Percentiles rank a stretch among this genome's conserved stretches.
phyloP scores from a whole-genome alignment of 2,329 filamentous ascomycete genomes.

The Fusarium illudens region DNA sequence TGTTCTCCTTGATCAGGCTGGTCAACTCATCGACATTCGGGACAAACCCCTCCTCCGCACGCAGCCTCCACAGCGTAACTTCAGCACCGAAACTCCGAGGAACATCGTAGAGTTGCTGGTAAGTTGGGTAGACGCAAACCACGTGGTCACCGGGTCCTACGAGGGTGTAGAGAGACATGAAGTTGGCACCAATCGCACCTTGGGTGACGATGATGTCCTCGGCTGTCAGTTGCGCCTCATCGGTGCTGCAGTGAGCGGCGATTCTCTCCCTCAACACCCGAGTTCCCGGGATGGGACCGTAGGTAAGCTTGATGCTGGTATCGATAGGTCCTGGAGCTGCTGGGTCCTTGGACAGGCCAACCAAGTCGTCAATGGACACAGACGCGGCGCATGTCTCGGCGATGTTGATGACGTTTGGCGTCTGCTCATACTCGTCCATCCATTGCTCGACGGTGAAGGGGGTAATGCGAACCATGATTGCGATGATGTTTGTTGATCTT shows the following conservation, averaged over 20 bases:
- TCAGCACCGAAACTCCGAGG: slow-evolving; percentile 78
- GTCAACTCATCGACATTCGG: slow-evolving; percentile 74
- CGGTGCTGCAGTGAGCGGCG: slow-evolving; percentile 69
- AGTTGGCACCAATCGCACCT: slow-evolving; percentile 87
- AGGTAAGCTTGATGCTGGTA: slow-evolving; percentile 68
- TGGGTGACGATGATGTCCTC: slow-evolving; percentile 79
- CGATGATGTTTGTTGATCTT: not conserved
- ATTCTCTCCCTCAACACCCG: slow-evolving; percentile 70
- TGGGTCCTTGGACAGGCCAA: slow-evolving; percentile 65
- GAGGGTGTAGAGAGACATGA: slow-evolving; percentile 77
- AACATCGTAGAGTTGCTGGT: slow-evolving; percentile 83
- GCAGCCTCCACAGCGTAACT: slow-evolving; percentile 79
- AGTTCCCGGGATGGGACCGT: slow-evolving; percentile 77
- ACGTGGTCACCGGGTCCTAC: slow-evolving; percentile 81
- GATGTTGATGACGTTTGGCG: slow-evolving; percentile 70
- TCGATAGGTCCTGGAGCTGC: slow-evolving; percentile 52
- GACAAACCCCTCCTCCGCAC: slow-evolving; percentile 69
- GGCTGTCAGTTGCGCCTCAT: slow-evolving; percentile 53
- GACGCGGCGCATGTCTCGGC: slow-evolving; percentile 83
- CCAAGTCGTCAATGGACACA: slow-evolving; percentile 74
- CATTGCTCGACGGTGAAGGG: slow-evolving; percentile 76
- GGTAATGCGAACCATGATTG: slow-evolving; percentile 63
- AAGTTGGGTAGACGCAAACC: slow-evolving; percentile 86
- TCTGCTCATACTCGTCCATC: slow-evolving; percentile 70
- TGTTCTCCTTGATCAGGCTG: slow-evolving; percentile 70